phyloP scores from a whole-genome alignment of 1,284 basidiomycete species.

The Binderoboletus segoi region DNA sequence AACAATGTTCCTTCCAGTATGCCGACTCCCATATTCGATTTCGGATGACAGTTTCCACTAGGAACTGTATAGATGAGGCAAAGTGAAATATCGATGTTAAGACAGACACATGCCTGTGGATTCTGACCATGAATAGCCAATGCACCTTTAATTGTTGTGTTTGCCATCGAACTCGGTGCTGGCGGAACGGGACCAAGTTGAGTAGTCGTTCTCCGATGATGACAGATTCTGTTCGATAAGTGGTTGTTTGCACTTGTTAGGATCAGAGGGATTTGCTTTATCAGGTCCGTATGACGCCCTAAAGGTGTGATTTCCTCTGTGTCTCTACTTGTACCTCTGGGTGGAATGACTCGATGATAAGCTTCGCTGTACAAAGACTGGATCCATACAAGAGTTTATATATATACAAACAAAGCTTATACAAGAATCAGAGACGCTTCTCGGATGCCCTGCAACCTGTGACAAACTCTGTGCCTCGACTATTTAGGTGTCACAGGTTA shows the following conservation, averaged over 20 bases:
- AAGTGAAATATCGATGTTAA: constrained; percentile 1
- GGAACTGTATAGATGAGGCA: constrained; percentile 61
- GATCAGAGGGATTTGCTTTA: constrained; percentile 13
- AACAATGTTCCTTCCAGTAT: constrained; percentile 98
- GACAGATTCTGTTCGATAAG: background rate
- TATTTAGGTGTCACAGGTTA: too few relatives aligned
- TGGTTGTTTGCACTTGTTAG: constrained; percentile 28
- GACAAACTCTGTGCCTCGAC: background rate
- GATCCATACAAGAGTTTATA: background rate
- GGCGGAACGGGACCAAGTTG: too few relatives aligned
- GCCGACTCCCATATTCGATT: constrained; percentile 94
- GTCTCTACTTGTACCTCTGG: too few relatives aligned
- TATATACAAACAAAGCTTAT: background rate
- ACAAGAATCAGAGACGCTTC: background rate
- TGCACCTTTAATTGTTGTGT: constrained; percentile 84
- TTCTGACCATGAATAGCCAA: constrained; percentile 91
- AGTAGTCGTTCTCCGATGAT: background rate
- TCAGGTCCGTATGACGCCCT: background rate
- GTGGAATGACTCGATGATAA: too few relatives aligned
- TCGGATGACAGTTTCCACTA: constrained; percentile 96
- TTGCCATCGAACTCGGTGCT: constrained; percentile 64
- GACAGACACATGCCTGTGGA: constrained; percentile 64
- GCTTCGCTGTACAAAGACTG: too few relatives aligned
- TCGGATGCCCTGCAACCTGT: background rate
- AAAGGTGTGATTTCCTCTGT: too few relatives aligned